Conservation (phyloP, 176 grass and related monocot genomes). For the Aegilops sharonensis region DNA sequence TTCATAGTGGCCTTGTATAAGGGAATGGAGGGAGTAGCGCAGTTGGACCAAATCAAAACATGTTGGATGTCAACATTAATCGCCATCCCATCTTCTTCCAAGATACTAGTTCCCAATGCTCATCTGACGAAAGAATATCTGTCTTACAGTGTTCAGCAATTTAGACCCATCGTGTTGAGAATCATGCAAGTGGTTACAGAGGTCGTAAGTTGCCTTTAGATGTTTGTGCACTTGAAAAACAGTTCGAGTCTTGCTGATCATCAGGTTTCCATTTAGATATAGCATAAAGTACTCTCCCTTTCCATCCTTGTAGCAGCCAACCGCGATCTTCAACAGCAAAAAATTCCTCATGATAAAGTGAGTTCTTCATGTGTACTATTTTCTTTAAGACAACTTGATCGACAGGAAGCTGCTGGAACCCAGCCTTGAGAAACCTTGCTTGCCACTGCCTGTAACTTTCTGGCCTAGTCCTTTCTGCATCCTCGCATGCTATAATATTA, state of each 20-base stretch:
- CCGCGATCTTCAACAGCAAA: constrained; percentile 31
- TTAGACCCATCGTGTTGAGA: constrained; percentile 1
- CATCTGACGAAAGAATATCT: neutral
- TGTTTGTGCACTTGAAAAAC: neutral
- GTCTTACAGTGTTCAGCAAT: neutral
- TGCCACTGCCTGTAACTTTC: constrained; percentile 58
- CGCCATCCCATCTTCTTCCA: neutral
- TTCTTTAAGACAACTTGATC: constrained; percentile 33
- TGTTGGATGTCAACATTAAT: neutral
- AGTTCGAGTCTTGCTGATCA: neutral
- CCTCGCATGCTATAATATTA: constrained; percentile 55
- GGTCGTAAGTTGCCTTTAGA: neutral
- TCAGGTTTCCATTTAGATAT: constrained; percentile 46
- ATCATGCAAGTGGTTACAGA: neutral
- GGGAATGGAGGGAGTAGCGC: too few species aligned
- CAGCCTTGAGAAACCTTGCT: constrained; percentile 35
- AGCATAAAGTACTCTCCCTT: constrained; percentile 35
- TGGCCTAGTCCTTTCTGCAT: constrained; percentile 45
- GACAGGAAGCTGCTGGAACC: constrained; percentile 44
- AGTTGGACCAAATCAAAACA: neutral
- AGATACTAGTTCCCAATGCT: neutral
- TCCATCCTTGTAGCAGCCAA: constrained; percentile 58
- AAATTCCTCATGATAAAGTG: constrained; percentile 47
- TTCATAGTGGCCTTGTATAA: too few species aligned
- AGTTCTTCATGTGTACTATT: neutral